Evolutionary conservation across 805 yeast genomes (phyloP), one percentile per base, ranked within the genome.

Genomic region (Cyberlindnera mississippiensis): DNA sequence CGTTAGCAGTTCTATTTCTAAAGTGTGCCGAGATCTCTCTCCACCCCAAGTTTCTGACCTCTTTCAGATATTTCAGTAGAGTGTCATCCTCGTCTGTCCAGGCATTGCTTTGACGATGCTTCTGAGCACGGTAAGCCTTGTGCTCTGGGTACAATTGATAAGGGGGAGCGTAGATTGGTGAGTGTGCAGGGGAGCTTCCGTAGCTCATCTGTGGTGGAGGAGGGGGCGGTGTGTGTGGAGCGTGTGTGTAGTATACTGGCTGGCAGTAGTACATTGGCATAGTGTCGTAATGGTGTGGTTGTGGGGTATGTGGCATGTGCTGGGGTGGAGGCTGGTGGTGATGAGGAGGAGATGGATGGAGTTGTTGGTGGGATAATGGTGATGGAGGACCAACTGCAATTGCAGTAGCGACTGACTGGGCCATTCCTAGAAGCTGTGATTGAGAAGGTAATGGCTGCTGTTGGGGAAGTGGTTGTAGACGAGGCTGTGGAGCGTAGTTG

Each of bases 11-110:
- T 51, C 90, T 64, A 56, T 77, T 78, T 35, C 76, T 73, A 62
- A 82, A 82, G 50, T 80, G 78, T 22, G 75, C 61, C 3, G 86
- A 79, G 43, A 82, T 82, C 48, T 83, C 89, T 60, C 84, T 72
- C 90, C 90, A 82, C 2, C 89, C 89, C 41, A 82, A 65, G 56
- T 79, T 80, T 55, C 75, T 78, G 46, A 72, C 76, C 52, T 83
- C 89, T 59, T 82, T 82, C 51, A 82, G 66, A 49, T 76, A 76
- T 37, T 84, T 67, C 41, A 81, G 62, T 14, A 80, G 57, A 35
- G 70, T 63, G 52, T 81, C 88, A 50, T 81, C 87, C 46, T 74
- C 74, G n/a, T 79, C 75, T 11, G 80, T 72, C 88, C 88, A 81
- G 1, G 85, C 61, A 33, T 54, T 55, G 24, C 53, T 49, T 34